Evolutionary conservation across 2,329 filamentous ascomycete species (phyloP), one percentile per base, ranked within the genome.

Genomic region (Fusarium denticulatum): DNA sequence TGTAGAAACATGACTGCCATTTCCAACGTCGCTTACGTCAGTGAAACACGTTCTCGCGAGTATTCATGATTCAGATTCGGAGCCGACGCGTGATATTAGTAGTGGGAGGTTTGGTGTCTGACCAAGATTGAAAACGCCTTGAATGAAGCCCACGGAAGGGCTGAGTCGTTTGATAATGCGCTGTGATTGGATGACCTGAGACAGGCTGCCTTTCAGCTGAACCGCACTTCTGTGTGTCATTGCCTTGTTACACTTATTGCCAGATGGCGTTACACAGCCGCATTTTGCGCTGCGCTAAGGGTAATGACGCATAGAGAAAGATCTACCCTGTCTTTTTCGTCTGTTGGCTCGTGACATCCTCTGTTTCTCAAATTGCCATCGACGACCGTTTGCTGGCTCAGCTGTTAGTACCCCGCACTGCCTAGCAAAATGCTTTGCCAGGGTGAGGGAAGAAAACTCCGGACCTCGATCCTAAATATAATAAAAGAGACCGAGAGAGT

Each of bases 301-400:
- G 30, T 10, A 32, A 37, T 37, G 6, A 28, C 20, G 20, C 39
- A 28, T n/a, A 13, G 24, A 39, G 7, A 0, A 53, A 3, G 10
- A 3, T 0, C 4, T 0, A 16, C 4, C 14, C 20, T 39, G 7
- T 9, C 1, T 28, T 39, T 2, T 0, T 5, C 4, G 20, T 28
- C 14, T 9, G 4, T n/a, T 28, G 24, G n/a, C n/a, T n/a, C n/a
- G n/a, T n/a, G n/a, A n/a, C n/a, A n/a, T n/a, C n/a, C n/a, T n/a
- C n/a, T n/a, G n/a, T n/a, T 34, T 30, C 15, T n/a, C 16, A 50
- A 15, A 28, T 24, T 36, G n/a, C 11, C 16, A 36, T 10, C 12
- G 0, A 34, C 3, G 1, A 6, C 7, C 0, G 3, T 14, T 34
- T 14, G 24, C 43, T 46, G 10, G 7, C 8, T 26, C n/a, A 6